These are phyloP conservation scores for Exophiala bonariae DNA, from an alignment of 2,329 filamentous ascomycete genomes.

Conservation along the genomic window DNA sequence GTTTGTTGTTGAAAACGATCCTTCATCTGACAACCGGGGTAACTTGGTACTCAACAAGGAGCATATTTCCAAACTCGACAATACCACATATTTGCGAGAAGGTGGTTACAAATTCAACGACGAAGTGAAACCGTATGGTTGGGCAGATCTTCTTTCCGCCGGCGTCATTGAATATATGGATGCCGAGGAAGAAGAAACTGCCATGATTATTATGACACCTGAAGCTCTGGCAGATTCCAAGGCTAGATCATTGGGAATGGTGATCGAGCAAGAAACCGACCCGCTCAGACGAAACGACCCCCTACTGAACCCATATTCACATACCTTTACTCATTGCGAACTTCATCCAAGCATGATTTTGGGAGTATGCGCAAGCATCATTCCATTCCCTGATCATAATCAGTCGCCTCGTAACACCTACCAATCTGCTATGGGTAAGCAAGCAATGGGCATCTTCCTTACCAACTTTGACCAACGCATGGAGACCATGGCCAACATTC, in stretches of 20 bases:
- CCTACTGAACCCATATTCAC: slow-evolving; percentile 79
- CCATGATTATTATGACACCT: slow-evolving; percentile 99
- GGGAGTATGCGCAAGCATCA: slow-evolving; percentile 97
- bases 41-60: slow-evolving; percentile 80
- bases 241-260: slow-evolving; percentile 66
- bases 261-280: slow-evolving; percentile 66
- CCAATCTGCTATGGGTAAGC: slow-evolving; percentile 99
- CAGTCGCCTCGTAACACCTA: slow-evolving; percentile 98
- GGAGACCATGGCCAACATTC: slow-evolving; percentile 99
- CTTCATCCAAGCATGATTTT: slow-evolving; percentile 99
- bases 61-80: slow-evolving; percentile 74
- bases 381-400: slow-evolving; percentile 99
- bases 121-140: slow-evolving; percentile 70
- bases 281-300: slow-evolving; percentile 86
- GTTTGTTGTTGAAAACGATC: slow-evolving; percentile 88
- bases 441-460: slow-evolving; percentile 98
- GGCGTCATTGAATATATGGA: slow-evolving; percentile 96
- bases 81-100: slow-evolving; percentile 53
- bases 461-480: slow-evolving; percentile 96
- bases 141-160: slow-evolving; percentile 78
- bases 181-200: slow-evolving; percentile 95
- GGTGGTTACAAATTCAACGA: slow-evolving; percentile 39
- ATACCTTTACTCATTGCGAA: slow-evolving; percentile 97
- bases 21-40: slow-evolving; percentile 71
- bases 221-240: slow-evolving; percentile 84